Conservation (phyloP, 1,284 basidiomycete genomes). For the Coniferiporia weirii region DNA sequence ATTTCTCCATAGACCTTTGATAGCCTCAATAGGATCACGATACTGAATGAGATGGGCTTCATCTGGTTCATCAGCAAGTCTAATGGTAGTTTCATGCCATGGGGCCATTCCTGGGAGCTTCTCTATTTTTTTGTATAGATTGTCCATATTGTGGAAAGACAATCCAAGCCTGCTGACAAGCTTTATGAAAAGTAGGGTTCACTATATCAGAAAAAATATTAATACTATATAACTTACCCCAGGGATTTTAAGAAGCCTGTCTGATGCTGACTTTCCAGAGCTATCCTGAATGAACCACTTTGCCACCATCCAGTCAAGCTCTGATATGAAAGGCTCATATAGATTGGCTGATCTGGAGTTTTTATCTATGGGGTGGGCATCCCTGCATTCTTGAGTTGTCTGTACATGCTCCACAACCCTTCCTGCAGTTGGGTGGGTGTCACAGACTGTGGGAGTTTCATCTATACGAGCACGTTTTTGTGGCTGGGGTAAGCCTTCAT, state of each 20-base stretch:
- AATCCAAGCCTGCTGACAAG: not conserved
- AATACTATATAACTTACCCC: not conserved
- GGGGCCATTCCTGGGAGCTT: slow-evolving; percentile 1
- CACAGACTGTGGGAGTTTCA: not conserved
- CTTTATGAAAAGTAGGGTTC: too few relatives aligned
- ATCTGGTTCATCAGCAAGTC: slow-evolving; percentile 6
- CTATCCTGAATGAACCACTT: not conserved
- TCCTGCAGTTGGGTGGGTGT: not conserved
- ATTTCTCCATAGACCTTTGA: slow-evolving; percentile 7
- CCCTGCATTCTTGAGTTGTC: not conserved
- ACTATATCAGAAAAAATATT: not conserved
- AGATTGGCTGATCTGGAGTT: not conserved
- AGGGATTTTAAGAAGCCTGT: not conserved
- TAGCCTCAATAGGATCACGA: slow-evolving; percentile 5
- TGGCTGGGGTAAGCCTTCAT: too few relatives aligned
- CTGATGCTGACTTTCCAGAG: not conserved
- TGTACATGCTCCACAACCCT: not conserved
- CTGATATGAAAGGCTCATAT: slow-evolving; percentile 1
- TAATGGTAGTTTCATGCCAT: slow-evolving; percentile 5
- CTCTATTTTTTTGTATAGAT: slow-evolving; percentile 10
- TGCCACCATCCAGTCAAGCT: not conserved
- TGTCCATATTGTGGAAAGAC: slow-evolving; percentile 8
- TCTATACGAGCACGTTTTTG: not conserved
- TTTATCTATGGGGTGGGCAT: too few relatives aligned
- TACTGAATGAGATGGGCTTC: slow-evolving; percentile 13